phyloP scores from a whole-genome alignment of 768 basidiomycete genomes.

The Tephrocybe sp. region DNA sequence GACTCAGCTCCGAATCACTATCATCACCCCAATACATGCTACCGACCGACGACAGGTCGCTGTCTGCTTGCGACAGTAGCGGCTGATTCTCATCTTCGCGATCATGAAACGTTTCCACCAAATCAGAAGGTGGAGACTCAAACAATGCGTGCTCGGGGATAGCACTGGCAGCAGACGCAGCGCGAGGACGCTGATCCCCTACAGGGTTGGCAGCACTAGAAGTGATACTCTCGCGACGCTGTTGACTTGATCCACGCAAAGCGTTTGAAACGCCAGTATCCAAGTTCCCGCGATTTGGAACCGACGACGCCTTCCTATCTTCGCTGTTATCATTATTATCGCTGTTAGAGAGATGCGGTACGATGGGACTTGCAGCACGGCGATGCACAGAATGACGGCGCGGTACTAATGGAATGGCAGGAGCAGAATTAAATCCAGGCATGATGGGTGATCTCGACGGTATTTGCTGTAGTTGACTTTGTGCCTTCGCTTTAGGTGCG shows the following conservation, averaged over 20 bases:
- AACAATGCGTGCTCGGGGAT: slow-evolving; percentile 27
- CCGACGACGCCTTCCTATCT: slow-evolving; percentile 5
- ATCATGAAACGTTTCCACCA: slow-evolving; percentile 27
- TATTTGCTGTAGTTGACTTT: slow-evolving; percentile 3
- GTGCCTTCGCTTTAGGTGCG: slow-evolving; percentile 1
- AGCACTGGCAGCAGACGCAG: slow-evolving; percentile 40
- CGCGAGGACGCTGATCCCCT: slow-evolving; percentile 18
- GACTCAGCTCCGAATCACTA: slow-evolving; percentile 33
- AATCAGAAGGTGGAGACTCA: slow-evolving; percentile 43
- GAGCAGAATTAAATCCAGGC: slow-evolving; percentile 13
- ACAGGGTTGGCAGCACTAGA: slow-evolving; percentile 17
- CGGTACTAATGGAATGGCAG: slow-evolving; percentile 21
- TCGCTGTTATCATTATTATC: background rate
- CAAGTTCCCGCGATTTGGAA: background rate
- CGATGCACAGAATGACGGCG: slow-evolving; percentile 28
- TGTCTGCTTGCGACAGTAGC: slow-evolving; percentile 38
- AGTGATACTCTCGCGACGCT: background rate
- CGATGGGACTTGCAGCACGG: slow-evolving; percentile 10
- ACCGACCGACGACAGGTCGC: slow-evolving; percentile 43
- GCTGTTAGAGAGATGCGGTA: background rate
- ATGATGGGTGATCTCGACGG: slow-evolving; percentile 30
- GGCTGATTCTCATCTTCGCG: slow-evolving; percentile 7
- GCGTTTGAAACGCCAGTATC: background rate
- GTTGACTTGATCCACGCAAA: slow-evolving; percentile 1
- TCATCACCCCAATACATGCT: slow-evolving; percentile 40